Percentiles rank a stretch among this genome's conserved stretches.
Evolutionary conservation across 176 grass and related monocot species (phyloP).

Genomic region (Bothriochloa decipiens): DNA sequence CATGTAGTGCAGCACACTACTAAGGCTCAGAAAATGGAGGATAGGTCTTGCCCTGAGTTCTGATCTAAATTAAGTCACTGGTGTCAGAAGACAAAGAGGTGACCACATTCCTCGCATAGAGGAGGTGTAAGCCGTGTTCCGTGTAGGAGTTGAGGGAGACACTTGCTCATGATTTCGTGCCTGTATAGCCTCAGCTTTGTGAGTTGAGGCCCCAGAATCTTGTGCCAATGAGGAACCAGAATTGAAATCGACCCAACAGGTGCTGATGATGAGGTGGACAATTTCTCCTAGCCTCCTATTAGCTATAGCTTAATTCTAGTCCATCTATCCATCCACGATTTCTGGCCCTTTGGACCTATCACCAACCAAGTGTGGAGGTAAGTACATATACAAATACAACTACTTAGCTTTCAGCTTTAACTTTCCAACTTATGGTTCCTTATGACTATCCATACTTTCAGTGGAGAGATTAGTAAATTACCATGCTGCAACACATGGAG

Average conservation of each 20-base stretch:
- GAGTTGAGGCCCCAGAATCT: not conserved
- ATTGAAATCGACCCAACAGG: not conserved
- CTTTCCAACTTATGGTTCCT: not conserved
- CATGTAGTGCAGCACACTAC: too few species aligned
- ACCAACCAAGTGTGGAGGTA: not conserved
- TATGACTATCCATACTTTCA: not conserved
- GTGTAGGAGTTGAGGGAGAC: not conserved
- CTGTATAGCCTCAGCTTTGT: not conserved
- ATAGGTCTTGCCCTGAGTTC: not conserved
- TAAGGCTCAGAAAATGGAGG: not conserved
- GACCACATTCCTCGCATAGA: not conserved
- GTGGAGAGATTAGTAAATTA: not conserved
- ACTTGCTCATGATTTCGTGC: not conserved
- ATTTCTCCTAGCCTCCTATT: not conserved
- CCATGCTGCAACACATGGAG: not conserved
- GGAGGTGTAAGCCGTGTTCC: not conserved
- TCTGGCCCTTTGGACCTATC: not conserved
- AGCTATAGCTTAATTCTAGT: not conserved
- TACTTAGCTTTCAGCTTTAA: not conserved
- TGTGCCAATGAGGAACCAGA: not conserved
- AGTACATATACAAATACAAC: too few species aligned
- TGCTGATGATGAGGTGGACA: not conserved
- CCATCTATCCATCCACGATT: not conserved
- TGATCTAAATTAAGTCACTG: conserved; percentile 8
- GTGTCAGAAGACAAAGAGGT: not conserved